Conservation (phyloP, 2,329 filamentous ascomycete genomes). For the Phialophora macrospora region DNA sequence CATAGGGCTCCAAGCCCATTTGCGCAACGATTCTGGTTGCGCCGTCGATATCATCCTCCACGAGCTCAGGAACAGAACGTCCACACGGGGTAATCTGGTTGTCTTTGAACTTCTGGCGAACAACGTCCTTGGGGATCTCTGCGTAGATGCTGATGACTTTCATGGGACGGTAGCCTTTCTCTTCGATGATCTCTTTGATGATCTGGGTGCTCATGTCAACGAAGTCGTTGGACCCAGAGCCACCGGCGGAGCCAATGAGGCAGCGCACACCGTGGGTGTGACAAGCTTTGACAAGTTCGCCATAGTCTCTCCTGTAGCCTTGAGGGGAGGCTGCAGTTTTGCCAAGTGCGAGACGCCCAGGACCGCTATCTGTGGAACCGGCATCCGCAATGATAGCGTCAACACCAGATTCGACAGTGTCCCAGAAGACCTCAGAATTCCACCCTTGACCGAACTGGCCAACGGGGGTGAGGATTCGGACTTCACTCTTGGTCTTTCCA, state of each 20-base stretch:
- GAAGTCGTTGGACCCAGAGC: conserved; percentile 53
- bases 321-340: conserved; percentile 17
- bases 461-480: conserved; percentile 29
- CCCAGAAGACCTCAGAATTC: conserved; percentile 22
- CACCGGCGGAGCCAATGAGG: conserved; percentile 54
- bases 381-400: conserved; percentile 43
- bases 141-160: conserved; percentile 47
- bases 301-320: conserved; percentile 46
- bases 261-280: conserved; percentile 47
- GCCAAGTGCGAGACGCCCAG: conserved; percentile 41
- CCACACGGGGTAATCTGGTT: conserved; percentile 46
- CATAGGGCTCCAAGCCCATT: conserved; percentile 54
- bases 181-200: conserved; percentile 44
- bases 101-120: conserved; percentile 42
- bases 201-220: conserved; percentile 49
- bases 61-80: conserved; percentile 49
- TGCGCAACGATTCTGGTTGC: conserved; percentile 51
- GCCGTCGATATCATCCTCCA: conserved; percentile 47
- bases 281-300: conserved; percentile 46
- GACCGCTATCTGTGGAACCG: conserved; percentile 44
- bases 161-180: conserved; percentile 41
- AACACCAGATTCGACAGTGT: conserved; percentile 23
- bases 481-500: conserved; percentile 22
- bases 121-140: conserved; percentile 45
- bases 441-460: conserved; percentile 26